These are phyloP conservation scores for Arctostaphylos glauca DNA, from an alignment of 148 eudicot genomes.

Conservation along the genomic window DNA sequence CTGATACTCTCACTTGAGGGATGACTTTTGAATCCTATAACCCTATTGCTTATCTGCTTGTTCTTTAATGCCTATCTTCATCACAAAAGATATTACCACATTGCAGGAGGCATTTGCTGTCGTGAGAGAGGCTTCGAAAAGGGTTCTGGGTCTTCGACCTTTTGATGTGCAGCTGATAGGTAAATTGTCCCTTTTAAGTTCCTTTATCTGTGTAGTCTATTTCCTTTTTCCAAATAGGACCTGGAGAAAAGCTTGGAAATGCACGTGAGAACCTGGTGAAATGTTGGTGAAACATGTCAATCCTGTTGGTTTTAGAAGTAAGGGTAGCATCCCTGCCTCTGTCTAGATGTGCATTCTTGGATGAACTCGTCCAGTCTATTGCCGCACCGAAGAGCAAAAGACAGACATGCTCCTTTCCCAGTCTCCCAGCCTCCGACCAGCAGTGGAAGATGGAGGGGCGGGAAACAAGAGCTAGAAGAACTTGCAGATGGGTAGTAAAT, in stretches of 20 bases:
- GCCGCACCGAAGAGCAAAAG: too few relatives aligned
- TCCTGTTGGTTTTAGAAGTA: neutral
- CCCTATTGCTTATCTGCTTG: neutral
- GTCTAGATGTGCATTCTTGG: too few relatives aligned
- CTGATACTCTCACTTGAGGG: neutral
- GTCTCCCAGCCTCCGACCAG: neutral
- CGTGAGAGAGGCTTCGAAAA: slow-evolving; percentile 91
- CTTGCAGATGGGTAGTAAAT: slow-evolving; percentile 1
- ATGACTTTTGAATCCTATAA: neutral
- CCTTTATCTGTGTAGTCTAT: neutral
- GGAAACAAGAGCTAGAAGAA: neutral
- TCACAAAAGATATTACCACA: neutral
- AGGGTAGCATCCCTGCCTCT: neutral
- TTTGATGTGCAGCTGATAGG: slow-evolving; percentile 93
- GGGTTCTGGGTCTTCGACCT: slow-evolving; percentile 96
- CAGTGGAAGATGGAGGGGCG: neutral
- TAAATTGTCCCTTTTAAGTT: slow-evolving; percentile 9
- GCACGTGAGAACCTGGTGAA: neutral
- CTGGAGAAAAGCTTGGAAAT: neutral
- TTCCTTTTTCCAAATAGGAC: neutral
- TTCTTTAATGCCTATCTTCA: neutral
- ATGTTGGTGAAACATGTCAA: neutral
- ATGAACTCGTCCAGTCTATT: too few relatives aligned
- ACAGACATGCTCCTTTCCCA: too few relatives aligned
- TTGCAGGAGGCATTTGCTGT: slow-evolving; percentile 92